Base-by-base conservation (phyloP, 225 moss, liverwort and hornwort species). In the Climacium dendroides region DNA sequence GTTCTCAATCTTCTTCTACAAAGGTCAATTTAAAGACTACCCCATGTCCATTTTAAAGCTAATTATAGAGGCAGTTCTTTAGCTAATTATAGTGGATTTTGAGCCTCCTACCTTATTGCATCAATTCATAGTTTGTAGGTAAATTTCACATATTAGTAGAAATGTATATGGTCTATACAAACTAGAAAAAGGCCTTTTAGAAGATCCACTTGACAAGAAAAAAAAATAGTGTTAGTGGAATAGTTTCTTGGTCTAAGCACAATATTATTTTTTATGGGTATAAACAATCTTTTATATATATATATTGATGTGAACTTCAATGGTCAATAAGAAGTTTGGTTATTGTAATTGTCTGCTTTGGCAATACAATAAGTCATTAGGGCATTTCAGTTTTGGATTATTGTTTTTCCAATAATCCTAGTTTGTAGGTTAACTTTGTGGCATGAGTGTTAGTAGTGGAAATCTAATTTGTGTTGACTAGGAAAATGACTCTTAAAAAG, bases 391-490 rank as follows among this genome's bases (percentile, higher is more conserved):
- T 18, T 19, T 19, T 7, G 2, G 4, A 1, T 2, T 11, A 4
- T 74, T 48, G 28, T 11, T 48, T 48, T 74, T 19, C 0, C 0
- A 0, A 30, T 19, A 12, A 11, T 48, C 48, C 30, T 74, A 48
- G 4, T 74, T 74, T 30, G 1, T 30, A 47, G 7, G 48, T 19
- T 30, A 18, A 11, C 2, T 19, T 30, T 73, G 11, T 18, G 1
- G 19, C 30, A 30, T 30, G 1, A 5, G 18, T 19, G 1, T 32
- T 48, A 30, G 19, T 30, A 3, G 4, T 48, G 2, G 1, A 32
- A 74, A 4, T 19, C 0, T 45, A 0, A 5, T 32, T 3, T 50
- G 32, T 2, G 0, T 0, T 12, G 0, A 13, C 0, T 20, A 32
- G 5, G 1, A 50, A 32, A 74, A 20, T 0, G 0, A 20, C 5